Conservation (phyloP, 2,329 filamentous ascomycete genomes). For the Stachybotrys echinatus region DNA sequence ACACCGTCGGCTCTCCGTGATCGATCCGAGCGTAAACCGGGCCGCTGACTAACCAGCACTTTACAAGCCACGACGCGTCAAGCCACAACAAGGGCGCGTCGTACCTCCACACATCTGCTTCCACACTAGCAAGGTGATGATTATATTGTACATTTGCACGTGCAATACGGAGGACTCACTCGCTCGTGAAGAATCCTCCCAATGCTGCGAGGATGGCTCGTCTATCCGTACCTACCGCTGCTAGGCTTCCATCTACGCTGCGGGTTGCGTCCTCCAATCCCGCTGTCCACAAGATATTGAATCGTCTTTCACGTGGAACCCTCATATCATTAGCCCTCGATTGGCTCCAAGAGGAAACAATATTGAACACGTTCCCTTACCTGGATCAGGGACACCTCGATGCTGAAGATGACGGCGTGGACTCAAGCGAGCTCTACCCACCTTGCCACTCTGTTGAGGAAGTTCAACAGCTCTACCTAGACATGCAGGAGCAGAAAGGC, state of each 20-base stretch:
- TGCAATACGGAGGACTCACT: too few species aligned
- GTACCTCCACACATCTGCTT: too few species aligned
- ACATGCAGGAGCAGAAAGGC: conserved; percentile 55
- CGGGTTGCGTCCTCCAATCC: conserved; percentile 62
- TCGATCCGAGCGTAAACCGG: too few species aligned
- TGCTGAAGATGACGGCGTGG: conserved; percentile 48
- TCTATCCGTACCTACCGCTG: conserved; percentile 64
- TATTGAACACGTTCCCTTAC: conserved; percentile 43
- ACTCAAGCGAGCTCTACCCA: conserved; percentile 63
- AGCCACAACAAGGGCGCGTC: neutral
- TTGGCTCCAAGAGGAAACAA: conserved; percentile 69
- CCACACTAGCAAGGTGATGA: too few species aligned
- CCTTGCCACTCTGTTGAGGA: conserved; percentile 60
- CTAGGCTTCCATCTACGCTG: conserved; percentile 65
- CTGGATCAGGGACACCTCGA: conserved; percentile 25
- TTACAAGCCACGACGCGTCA: neutral
- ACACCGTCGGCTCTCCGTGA: too few species aligned
- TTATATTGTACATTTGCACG: too few species aligned
- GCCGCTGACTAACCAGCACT: too few species aligned
- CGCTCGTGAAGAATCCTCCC: too few species aligned
- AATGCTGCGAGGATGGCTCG: conserved; percentile 43
- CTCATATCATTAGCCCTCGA: conserved; percentile 67
- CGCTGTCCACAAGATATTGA: conserved; percentile 60
- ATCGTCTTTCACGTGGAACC: conserved; percentile 64
- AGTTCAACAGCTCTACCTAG: conserved; percentile 59